Evolutionary conservation across 1,139 yeast genomes (phyloP).

Genomic region (Candida tropicalis): DNA sequence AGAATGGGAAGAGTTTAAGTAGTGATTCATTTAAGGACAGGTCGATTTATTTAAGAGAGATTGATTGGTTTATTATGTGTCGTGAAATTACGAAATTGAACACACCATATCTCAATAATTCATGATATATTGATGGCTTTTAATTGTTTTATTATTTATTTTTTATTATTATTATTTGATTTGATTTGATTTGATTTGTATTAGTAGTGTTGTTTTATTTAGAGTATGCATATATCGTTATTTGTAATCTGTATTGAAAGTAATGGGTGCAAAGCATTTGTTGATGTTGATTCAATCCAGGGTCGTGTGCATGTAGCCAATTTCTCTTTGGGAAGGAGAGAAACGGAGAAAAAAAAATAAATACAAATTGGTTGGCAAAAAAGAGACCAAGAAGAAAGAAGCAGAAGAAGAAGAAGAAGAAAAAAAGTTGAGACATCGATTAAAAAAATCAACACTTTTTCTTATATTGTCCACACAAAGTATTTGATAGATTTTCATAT

Average conservation of each 20-base stretch:
- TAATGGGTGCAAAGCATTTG: background rate
- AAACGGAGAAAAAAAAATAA: no score
- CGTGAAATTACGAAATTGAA: conserved; percentile 81
- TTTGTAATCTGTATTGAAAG: no score
- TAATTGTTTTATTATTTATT: background rate
- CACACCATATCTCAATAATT: conserved; percentile 50
- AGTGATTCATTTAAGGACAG: conserved; percentile 1
- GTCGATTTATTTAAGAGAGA: conserved; percentile 50
- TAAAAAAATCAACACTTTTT: background rate
- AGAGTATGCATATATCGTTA: background rate
- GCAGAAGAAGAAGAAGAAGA: background rate
- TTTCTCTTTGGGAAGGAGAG: background rate
- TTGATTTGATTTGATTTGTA: background rate
- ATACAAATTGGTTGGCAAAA: conserved; percentile 1
- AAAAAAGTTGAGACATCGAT: conserved; percentile 2
- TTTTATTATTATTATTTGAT: conserved; percentile 4
- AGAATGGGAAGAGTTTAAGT: background rate
- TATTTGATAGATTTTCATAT: no score
- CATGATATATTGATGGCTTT: background rate
- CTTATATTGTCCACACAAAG: background rate
- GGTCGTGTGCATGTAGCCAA: background rate
- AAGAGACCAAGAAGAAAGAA: no score
- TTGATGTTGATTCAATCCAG: no score
- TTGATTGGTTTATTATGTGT: conserved; percentile 91
- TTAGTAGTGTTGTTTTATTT: conserved; percentile 1